phyloP scores from a whole-genome alignment of 176 grass and related monocot genomes.

The Zea luxurians region DNA sequence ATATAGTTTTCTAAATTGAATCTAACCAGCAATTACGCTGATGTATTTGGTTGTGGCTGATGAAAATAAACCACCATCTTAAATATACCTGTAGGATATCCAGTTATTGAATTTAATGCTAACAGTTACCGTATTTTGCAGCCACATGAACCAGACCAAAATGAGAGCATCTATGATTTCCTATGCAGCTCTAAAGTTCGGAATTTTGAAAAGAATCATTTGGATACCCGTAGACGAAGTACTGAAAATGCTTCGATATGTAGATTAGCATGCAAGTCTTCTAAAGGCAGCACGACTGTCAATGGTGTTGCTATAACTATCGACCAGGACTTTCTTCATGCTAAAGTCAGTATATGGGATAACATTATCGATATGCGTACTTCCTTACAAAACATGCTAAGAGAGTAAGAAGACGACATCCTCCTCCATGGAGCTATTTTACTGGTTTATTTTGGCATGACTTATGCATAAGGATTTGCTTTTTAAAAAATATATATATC shows the following conservation, averaged over 20 bases:
- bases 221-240: background rate
- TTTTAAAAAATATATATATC: constrained; percentile 7
- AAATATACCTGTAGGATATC: background rate
- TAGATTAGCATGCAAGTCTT: constrained; percentile 16
- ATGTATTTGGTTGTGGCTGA: background rate
- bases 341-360: constrained; percentile 59
- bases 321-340: constrained; percentile 40
- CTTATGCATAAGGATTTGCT: background rate
- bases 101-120: constrained; percentile 28
- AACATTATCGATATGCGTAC: constrained; percentile 78
- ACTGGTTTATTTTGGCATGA: constrained; percentile 11
- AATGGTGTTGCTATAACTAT: constrained; percentile 25
- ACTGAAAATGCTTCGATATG: constrained; percentile 27
- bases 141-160: constrained; percentile 41
- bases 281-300: constrained; percentile 12
- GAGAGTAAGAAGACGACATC: constrained; percentile 66
- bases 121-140: constrained; percentile 42
- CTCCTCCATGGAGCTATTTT: constrained; percentile 10
- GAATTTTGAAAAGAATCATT: constrained; percentile 34
- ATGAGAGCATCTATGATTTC: constrained; percentile 55
- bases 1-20: background rate
- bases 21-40: constrained; percentile 1
- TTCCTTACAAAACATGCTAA: constrained; percentile 64
- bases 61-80: constrained; percentile 4
- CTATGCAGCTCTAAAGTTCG: constrained; percentile 33